These are phyloP conservation scores for Rhodofomes roseus DNA, from an alignment of 1,284 basidiomycete species.

Conservation along the genomic window DNA sequence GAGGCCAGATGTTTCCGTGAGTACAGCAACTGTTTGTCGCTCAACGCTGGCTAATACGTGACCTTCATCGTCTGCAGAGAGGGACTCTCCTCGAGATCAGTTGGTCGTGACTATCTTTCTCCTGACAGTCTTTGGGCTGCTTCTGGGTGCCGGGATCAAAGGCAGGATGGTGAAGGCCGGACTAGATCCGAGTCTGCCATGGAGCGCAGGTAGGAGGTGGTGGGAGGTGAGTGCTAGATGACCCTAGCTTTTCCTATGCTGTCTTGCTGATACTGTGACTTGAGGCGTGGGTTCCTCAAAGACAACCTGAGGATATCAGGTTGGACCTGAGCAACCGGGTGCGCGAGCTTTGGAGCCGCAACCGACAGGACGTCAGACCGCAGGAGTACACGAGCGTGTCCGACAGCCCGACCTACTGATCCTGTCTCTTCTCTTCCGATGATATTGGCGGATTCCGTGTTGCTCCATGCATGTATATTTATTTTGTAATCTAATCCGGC, in stretches of 20 bases:
- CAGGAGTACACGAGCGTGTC: slow-evolving; percentile 41
- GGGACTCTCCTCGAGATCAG: slow-evolving; percentile 89
- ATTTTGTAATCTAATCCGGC: not conserved
- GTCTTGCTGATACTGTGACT: slow-evolving; percentile 1
- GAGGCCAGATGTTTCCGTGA: slow-evolving; percentile 93
- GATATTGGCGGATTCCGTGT: not conserved
- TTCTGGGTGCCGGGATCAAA: slow-evolving; percentile 82
- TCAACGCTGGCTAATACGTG: not conserved
- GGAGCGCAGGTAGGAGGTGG: slow-evolving; percentile 63
- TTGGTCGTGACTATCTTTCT: slow-evolving; percentile 88
- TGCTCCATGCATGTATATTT: not conserved
- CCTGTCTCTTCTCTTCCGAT: not conserved
- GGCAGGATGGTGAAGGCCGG: slow-evolving; percentile 76
- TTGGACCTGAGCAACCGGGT: slow-evolving; percentile 30
- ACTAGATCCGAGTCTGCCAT: slow-evolving; percentile 56
- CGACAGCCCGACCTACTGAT: slow-evolving; percentile 12
- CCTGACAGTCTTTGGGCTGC: slow-evolving; percentile 77
- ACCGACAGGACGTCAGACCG: slow-evolving; percentile 24
- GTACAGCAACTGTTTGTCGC: slow-evolving; percentile 31
- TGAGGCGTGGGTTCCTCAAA: slow-evolving; percentile 58
- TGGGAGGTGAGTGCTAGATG: slow-evolving; percentile 61
- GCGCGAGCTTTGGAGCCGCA: slow-evolving; percentile 25
- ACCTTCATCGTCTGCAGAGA: slow-evolving; percentile 40
- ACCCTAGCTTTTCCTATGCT: slow-evolving; percentile 2
- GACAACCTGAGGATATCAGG: slow-evolving; percentile 47